phyloP scores from a whole-genome alignment of 306 rosid genomes.

The Dalbergia cultrata region DNA sequence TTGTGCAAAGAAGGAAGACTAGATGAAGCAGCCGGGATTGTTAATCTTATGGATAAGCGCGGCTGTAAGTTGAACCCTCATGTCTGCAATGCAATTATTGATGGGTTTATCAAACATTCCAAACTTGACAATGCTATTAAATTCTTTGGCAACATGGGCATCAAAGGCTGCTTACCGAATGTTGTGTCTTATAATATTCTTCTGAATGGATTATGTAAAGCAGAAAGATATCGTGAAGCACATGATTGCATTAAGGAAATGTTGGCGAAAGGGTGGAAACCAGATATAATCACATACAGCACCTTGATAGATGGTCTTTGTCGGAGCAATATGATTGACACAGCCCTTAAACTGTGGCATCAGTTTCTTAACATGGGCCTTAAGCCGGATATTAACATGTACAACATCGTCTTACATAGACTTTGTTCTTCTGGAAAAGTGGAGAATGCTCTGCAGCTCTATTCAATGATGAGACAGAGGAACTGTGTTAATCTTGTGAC shows the following conservation, averaged over 20 bases:
- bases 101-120: conserved; percentile 69
- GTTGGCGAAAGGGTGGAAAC: conserved; percentile 77
- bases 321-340: conserved; percentile 67
- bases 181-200: conserved; percentile 83
- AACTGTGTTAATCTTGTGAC: conserved; percentile 74
- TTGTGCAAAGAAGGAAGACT: conserved; percentile 75
- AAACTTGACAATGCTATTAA: conserved; percentile 69
- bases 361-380: conserved; percentile 63
- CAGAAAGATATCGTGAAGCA: conserved; percentile 71
- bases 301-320: conserved; percentile 76
- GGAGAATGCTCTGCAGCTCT: conserved; percentile 71
- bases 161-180: conserved; percentile 68
- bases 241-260: conserved; percentile 73
- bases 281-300: conserved; percentile 82
- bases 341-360: conserved; percentile 73
- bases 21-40: conserved; percentile 67
- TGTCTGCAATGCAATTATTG: conserved; percentile 78
- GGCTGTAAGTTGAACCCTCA: conserved; percentile 64
- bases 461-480: conserved; percentile 63
- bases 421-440: conserved; percentile 81
- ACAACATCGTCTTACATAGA: conserved; percentile 85
- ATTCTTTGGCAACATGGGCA: conserved; percentile 67
- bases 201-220: conserved; percentile 81
- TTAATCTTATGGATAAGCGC: conserved; percentile 61
- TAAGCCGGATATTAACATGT: conserved; percentile 73